Evolutionary conservation across 2,329 filamentous ascomycete species (phyloP).

Genomic region (Herpomyces periplanetae): DNA sequence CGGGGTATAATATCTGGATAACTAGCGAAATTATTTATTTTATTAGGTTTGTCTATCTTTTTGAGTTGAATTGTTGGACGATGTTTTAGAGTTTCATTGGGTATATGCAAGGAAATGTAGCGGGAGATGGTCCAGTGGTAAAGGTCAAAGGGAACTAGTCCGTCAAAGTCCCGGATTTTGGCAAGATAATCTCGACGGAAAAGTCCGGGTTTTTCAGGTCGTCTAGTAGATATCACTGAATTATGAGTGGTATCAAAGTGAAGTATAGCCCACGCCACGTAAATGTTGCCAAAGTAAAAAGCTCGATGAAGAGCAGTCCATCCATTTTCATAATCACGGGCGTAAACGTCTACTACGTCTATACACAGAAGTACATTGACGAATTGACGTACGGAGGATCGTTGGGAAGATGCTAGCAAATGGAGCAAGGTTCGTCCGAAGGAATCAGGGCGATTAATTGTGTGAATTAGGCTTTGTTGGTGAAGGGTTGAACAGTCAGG

Average conservation of each 20-base stretch:
- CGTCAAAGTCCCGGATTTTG: slow-evolving; percentile 80
- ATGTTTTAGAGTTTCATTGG: slow-evolving; percentile 2
- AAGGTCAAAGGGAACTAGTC: slow-evolving; percentile 69
- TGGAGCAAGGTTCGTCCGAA: no score
- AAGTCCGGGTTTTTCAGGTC: no score
- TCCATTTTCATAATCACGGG: slow-evolving; percentile 57
- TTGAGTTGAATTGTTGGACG: slow-evolving; percentile 4
- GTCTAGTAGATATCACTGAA: no score
- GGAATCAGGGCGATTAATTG: no score
- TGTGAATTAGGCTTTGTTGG: no score
- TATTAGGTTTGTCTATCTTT: neutral
- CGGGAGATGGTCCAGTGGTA: slow-evolving; percentile 36
- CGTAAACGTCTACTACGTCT: slow-evolving; percentile 50
- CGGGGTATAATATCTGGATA: slow-evolving; percentile 12
- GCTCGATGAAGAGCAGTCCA: slow-evolving; percentile 85
- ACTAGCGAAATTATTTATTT: slow-evolving; percentile 1
- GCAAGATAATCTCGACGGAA: no score
- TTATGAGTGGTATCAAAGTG: slow-evolving; percentile 35
- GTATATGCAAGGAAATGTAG: slow-evolving; percentile 1
- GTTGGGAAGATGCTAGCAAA: no score
- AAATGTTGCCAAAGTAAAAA: slow-evolving; percentile 55
- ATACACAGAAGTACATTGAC: no score
- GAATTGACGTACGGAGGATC: no score
- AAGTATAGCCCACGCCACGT: slow-evolving; percentile 43
- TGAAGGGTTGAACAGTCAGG: no score